These are phyloP conservation scores for Entomortierella chlamydospora DNA, from an alignment of 192 early-diverging fungal species.

Conservation along the genomic window DNA sequence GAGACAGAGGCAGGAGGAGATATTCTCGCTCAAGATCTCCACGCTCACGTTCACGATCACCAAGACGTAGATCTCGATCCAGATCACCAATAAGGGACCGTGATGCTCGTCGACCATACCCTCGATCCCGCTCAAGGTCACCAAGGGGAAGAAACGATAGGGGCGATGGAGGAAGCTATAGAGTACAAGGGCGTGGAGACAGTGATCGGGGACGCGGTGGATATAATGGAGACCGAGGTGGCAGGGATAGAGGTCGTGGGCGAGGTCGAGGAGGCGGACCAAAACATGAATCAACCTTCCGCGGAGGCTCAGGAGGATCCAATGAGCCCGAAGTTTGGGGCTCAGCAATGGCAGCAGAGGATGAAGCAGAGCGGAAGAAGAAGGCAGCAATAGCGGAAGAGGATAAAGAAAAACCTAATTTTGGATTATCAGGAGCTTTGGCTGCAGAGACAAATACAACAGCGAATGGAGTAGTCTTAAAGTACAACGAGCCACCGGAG, in stretches of 20 bases:
- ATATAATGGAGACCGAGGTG: background rate
- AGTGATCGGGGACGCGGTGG: background rate
- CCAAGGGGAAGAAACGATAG: constrained; percentile 9
- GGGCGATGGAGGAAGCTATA: constrained; percentile 2
- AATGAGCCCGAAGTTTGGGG: constrained; percentile 56
- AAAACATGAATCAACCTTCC: constrained; percentile 41
- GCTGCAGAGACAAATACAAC: constrained; percentile 89
- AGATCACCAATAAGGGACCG: constrained; percentile 8
- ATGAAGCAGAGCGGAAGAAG: constrained; percentile 42
- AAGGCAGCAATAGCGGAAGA: constrained; percentile 45
- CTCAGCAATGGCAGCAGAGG: constrained; percentile 34
- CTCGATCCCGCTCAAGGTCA: constrained; percentile 32
- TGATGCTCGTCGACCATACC: constrained; percentile 6
- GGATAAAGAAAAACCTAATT: constrained; percentile 83
- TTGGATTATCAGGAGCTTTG: constrained; percentile 86
- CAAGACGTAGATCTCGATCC: constrained; percentile 12
- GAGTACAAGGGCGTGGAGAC: background rate
- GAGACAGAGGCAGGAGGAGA: background rate
- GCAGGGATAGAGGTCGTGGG: constrained; percentile 16
- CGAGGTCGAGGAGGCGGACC: constrained; percentile 33
- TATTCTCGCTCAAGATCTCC: constrained; percentile 17
- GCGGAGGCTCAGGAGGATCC: constrained; percentile 17
- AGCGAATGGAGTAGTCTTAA: constrained; percentile 84
- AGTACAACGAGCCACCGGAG: constrained; percentile 94
- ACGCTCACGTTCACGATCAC: constrained; percentile 19